Percentiles rank a stretch among this genome's conserved stretches.
Evolutionary conservation across 352 stramenopile genomes (phyloP).

Genomic region (Phytopythium mirpurense): DNA sequence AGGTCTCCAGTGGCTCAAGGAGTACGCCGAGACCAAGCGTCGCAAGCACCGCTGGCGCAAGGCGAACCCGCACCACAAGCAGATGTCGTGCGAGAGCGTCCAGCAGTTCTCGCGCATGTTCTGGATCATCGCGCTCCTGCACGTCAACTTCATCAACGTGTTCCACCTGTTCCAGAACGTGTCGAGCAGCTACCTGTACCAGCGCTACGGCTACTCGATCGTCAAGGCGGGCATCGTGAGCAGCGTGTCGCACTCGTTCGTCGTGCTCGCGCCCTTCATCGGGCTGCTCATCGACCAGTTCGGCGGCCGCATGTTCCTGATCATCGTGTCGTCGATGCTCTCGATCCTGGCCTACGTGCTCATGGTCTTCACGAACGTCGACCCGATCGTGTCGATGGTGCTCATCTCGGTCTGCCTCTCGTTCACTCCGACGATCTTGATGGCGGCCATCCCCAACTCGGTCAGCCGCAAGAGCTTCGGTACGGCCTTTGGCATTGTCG

Average conservation of each 20-base stretch:
- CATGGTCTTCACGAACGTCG: slow-evolving; percentile 79
- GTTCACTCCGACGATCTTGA: slow-evolving; percentile 86
- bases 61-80: slow-evolving; percentile 23
- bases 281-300: slow-evolving; percentile 87
- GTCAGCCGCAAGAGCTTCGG: slow-evolving; percentile 74
- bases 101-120: slow-evolving; percentile 82
- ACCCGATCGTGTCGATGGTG: slow-evolving; percentile 82
- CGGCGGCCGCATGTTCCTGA: slow-evolving; percentile 81
- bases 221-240: slow-evolving; percentile 83
- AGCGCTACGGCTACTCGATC: slow-evolving; percentile 81
- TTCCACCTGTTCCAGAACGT: slow-evolving; percentile 93
- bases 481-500: slow-evolving; percentile 84
- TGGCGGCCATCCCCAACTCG: slow-evolving; percentile 79
- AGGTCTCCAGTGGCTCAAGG: slow-evolving; percentile 61
- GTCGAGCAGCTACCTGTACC: slow-evolving; percentile 80
- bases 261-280: slow-evolving; percentile 86
- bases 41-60: slow-evolving; percentile 36
- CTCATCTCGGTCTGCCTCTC: slow-evolving; percentile 84
- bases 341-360: slow-evolving; percentile 76
- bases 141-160: slow-evolving; percentile 88
- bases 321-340: slow-evolving; percentile 59
- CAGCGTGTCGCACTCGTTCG: slow-evolving; percentile 69
- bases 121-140: slow-evolving; percentile 77
- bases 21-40: slow-evolving; percentile 66
- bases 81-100: slow-evolving; percentile 57